phyloP scores from a whole-genome alignment of 176 grass and related monocot species.

The Oryza meridionalis region DNA sequence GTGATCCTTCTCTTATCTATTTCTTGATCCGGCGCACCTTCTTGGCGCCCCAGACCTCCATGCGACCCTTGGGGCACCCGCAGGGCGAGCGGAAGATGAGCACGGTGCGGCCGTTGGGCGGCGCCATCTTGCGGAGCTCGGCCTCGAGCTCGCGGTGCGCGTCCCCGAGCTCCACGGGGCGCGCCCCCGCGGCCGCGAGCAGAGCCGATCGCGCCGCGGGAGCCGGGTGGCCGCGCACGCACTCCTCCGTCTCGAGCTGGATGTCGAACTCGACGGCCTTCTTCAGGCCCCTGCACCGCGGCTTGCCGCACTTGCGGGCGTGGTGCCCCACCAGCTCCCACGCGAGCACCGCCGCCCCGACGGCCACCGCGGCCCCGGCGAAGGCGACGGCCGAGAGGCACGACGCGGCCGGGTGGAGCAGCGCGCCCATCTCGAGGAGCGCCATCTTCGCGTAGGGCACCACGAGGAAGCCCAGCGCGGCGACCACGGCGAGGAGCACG shows the following conservation, averaged over 20 bases:
- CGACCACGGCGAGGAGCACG: conserved; percentile 69
- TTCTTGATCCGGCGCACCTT: conserved; percentile 96
- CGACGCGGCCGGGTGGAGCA: conserved; percentile 54
- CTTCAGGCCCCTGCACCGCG: conserved; percentile 78
- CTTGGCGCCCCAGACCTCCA: conserved; percentile 94
- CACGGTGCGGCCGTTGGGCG: conserved; percentile 92
- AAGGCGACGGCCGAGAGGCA: conserved; percentile 61
- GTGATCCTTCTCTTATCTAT: conserved; percentile 36
- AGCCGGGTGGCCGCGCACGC: conserved; percentile 59
- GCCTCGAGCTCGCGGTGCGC: conserved; percentile 84
- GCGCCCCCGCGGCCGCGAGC: conserved; percentile 60
- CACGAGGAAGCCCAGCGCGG: conserved; percentile 65
- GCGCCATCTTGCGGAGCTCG: conserved; percentile 97
- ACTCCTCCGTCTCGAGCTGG: conserved; percentile 96
- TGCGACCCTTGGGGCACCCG: conserved; percentile 77
- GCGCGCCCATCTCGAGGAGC: conserved; percentile 37
- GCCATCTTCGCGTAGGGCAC: conserved; percentile 60
- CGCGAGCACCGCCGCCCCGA: conserved; percentile 39
- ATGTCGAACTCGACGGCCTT: conserved; percentile 98
- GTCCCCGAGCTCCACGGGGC: conserved; percentile 63
- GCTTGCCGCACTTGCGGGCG: conserved; percentile 89
- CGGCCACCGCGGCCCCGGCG: conserved; percentile 50
- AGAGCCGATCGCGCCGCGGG: conserved; percentile 59
- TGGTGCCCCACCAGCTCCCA: conserved; percentile 80
- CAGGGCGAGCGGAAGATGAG: conserved; percentile 85